Percentiles rank a stretch among this genome's conserved stretches.
Conservation (phyloP, 768 basidiomycete genomes). For the Tephrocybe sp. region DNA sequence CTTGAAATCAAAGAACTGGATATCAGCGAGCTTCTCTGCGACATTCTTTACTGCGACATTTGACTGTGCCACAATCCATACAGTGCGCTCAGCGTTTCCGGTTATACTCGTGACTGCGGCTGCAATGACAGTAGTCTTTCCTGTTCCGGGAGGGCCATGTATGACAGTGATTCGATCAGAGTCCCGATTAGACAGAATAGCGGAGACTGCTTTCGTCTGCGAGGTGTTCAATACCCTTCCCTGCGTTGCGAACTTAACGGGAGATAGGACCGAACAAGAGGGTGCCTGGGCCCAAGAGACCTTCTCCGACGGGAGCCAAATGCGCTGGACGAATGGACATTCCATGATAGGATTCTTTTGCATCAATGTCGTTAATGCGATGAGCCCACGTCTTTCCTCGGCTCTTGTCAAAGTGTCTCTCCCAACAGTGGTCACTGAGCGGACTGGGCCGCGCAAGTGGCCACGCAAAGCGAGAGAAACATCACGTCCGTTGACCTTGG, state of each 20-base stretch:
- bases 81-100: constrained; percentile 26
- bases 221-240: constrained; percentile 32
- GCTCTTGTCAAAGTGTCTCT: constrained; percentile 47
- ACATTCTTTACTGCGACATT: constrained; percentile 84
- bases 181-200: constrained; percentile 33
- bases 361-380: constrained; percentile 31
- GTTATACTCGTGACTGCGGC: constrained; percentile 40
- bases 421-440: constrained; percentile 44
- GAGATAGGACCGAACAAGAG: background rate
- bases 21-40: constrained; percentile 62
- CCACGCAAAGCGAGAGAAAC: constrained; percentile 29
- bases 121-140: constrained; percentile 65
- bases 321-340: constrained; percentile 33
- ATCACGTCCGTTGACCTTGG: constrained; percentile 37
- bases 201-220: constrained; percentile 31
- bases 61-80: constrained; percentile 74
- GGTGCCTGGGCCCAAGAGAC: constrained; percentile 12
- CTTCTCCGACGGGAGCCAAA: constrained; percentile 30
- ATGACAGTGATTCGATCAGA: constrained; percentile 31
- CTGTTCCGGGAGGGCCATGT: constrained; percentile 62
- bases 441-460: constrained; percentile 25
- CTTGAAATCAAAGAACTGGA: constrained; percentile 50
- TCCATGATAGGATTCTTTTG: constrained; percentile 22
- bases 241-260: constrained; percentile 21
- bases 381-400: constrained; percentile 30